A percentile compares a stretch with the other conserved stretches of the same genome.
These are phyloP conservation scores for Penicillium samsonianum DNA, from an alignment of 495 filamentous ascomycete species.

Conservation along the genomic window DNA sequence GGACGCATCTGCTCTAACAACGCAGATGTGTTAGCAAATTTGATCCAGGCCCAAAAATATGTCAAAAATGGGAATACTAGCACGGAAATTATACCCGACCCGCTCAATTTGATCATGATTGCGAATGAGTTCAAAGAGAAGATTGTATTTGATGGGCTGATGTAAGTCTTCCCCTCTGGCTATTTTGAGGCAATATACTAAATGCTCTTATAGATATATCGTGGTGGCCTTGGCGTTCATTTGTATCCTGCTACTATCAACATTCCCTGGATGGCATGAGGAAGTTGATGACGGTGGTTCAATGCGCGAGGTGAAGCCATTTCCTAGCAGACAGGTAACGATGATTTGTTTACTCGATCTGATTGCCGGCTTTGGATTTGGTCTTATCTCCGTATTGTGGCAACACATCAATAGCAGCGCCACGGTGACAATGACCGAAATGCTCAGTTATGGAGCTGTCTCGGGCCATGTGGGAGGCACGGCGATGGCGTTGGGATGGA, in stretches of 20 bases:
- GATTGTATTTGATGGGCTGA: slow-evolving; percentile 25
- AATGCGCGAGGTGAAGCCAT: slow-evolving; percentile 8
- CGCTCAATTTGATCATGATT: slow-evolving; percentile 24
- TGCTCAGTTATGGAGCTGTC: slow-evolving; percentile 16
- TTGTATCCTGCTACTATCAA: slow-evolving; percentile 3
- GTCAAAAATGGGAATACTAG: background rate
- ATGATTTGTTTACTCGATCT: background rate
- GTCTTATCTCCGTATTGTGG: slow-evolving; percentile 14
- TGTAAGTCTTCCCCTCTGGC: slow-evolving; percentile 14
- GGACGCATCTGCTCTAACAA: slow-evolving; percentile 11
- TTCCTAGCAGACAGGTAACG: background rate
- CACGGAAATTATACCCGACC: slow-evolving; percentile 9
- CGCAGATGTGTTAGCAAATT: slow-evolving; percentile 7
- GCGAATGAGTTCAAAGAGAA: slow-evolving; percentile 18
- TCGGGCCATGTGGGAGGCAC: slow-evolving; percentile 16
- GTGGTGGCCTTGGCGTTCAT: background rate
- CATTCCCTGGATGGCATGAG: too few relatives aligned
- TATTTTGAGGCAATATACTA: background rate
- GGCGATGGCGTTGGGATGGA: slow-evolving; percentile 21
- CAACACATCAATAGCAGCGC: slow-evolving; percentile 22
- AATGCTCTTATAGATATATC: slow-evolving; percentile 5
- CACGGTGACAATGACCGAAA: slow-evolving; percentile 19
- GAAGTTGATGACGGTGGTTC: slow-evolving; percentile 3
- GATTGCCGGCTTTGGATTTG: slow-evolving; percentile 14
- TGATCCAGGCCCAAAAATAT: background rate